Evolutionary conservation across 139 green algal genomes (phyloP).

Genomic region (Closterium sp.): DNA sequence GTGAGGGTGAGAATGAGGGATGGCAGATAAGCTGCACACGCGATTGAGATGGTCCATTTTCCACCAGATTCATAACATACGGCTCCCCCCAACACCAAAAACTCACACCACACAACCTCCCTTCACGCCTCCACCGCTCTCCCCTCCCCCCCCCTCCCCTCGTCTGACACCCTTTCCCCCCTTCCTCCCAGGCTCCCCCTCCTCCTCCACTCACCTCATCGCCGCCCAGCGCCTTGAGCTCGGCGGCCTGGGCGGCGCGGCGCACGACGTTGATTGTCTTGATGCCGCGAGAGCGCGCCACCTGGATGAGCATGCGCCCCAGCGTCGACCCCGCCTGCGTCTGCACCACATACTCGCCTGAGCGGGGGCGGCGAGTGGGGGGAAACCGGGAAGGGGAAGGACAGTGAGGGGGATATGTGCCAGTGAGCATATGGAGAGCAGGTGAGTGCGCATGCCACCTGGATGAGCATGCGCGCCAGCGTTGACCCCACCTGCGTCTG

Average conservation of each 20-base stretch:
- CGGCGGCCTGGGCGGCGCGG: not conserved
- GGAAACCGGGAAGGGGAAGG: no score
- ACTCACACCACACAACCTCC: not conserved
- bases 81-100: not conserved
- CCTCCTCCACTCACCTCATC: conserved; percentile 14
- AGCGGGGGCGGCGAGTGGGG: not conserved
- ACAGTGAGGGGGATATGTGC: no score
- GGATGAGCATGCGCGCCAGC: conserved; percentile 32
- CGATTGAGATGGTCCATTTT: not conserved
- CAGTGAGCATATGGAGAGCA: no score
- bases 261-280: conserved; percentile 43
- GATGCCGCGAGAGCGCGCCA: conserved; percentile 31
- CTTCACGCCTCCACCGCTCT: not conserved
- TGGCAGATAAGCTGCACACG: not conserved
- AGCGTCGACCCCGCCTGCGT: conserved; percentile 17
- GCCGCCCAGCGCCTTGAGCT: conserved; percentile 33
- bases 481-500: conserved; percentile 25
- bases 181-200: not conserved
- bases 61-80: not conserved
- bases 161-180: no score
- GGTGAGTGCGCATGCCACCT: no score
- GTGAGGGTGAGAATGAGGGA: not conserved
- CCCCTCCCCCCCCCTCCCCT: not conserved
- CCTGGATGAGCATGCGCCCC: conserved; percentile 27
- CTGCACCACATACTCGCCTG: conserved; percentile 32